Conservation (phyloP, 1,284 basidiomycete genomes). For the Leccinum fuscescens region DNA sequence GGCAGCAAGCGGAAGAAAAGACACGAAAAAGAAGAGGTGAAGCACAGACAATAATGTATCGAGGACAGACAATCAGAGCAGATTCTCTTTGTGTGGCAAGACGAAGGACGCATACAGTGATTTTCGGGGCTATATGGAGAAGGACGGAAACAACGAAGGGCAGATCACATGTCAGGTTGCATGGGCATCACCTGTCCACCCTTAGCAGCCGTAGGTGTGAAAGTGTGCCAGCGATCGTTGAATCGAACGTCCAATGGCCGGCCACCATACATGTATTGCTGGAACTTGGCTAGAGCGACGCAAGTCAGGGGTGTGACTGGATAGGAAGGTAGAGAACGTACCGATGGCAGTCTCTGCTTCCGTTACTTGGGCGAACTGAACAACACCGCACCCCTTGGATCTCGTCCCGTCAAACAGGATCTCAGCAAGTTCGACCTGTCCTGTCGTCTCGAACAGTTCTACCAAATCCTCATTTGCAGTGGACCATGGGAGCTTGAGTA, state of each 20-base stretch:
- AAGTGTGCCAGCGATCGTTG: constrained; percentile 91
- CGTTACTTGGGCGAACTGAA: constrained; percentile 85
- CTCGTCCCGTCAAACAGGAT: constrained; percentile 89
- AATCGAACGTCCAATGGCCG: constrained; percentile 85
- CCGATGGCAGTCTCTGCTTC: constrained; percentile 95
- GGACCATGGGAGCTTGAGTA: constrained; percentile 87
- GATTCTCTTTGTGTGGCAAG: constrained; percentile 1
- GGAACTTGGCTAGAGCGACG: constrained; percentile 74
- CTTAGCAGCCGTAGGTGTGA: constrained; percentile 79
- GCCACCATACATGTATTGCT: constrained; percentile 88
- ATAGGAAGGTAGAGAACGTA: constrained; percentile 33
- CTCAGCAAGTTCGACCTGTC: constrained; percentile 91
- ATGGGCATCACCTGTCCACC: constrained; percentile 70
- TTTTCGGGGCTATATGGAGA: not conserved
- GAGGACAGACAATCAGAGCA: not conserved
- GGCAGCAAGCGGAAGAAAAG: not conserved
- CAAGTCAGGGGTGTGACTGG: not conserved
- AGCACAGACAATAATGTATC: constrained; percentile 2
- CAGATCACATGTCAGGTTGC: constrained; percentile 43
- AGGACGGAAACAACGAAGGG: not conserved
- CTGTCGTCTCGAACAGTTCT: constrained; percentile 97
- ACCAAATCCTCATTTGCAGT: constrained; percentile 99
- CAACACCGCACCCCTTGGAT: constrained; percentile 92
- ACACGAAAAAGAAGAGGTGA: not conserved
- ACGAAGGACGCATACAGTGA: not conserved